Percentiles rank a stretch among this genome's conserved stretches.
Evolutionary conservation across 805 yeast species (phyloP).

Genomic region (Kazachstania martiniae): DNA sequence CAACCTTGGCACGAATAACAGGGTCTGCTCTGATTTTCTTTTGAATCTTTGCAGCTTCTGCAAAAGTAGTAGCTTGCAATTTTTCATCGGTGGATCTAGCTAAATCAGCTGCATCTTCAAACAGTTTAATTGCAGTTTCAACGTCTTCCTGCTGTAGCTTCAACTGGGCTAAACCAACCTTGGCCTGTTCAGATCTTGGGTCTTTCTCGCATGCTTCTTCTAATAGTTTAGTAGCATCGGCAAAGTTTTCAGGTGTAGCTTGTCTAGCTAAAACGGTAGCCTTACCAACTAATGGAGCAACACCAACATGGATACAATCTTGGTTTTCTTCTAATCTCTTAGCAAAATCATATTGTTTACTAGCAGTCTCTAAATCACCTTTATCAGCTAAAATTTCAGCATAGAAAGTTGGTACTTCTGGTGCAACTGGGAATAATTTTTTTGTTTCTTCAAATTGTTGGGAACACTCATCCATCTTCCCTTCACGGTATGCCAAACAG

Average conservation of each 20-base stretch:
- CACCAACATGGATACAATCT: conserved; percentile 63
- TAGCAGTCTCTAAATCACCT: conserved; percentile 61
- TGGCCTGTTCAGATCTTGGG: conserved; percentile 81
- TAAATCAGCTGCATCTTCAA: conserved; percentile 72
- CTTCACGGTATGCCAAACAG: conserved; percentile 75
- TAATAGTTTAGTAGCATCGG: conserved; percentile 54
- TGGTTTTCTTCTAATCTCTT: conserved; percentile 65
- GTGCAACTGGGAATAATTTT: conserved; percentile 68
- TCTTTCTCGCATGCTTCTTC: conserved; percentile 71
- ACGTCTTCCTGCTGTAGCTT: conserved; percentile 74
- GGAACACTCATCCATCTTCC: conserved; percentile 44
- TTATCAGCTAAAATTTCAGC: conserved; percentile 88
- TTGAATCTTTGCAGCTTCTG: conserved; percentile 90
- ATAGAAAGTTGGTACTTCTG: conserved; percentile 89
- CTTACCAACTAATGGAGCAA: conserved; percentile 81
- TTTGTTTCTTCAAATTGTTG: conserved; percentile 58
- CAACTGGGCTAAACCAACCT: conserved; percentile 84
- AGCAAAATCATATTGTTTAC: conserved; percentile 77
- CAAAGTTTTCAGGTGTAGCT: conserved; percentile 33
- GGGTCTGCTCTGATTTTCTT: conserved; percentile 65
- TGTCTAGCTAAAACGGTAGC: conserved; percentile 61
- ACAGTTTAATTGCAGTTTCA: conserved; percentile 69
- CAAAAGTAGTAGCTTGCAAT: conserved; percentile 80
- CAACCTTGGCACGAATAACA: conserved; percentile 47
- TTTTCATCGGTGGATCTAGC: conserved; percentile 82